Evolutionary conservation across 2,329 filamentous ascomycete genomes (phyloP), one percentile per base, ranked within the genome.

Genomic region (Periconia macrospinosa): DNA sequence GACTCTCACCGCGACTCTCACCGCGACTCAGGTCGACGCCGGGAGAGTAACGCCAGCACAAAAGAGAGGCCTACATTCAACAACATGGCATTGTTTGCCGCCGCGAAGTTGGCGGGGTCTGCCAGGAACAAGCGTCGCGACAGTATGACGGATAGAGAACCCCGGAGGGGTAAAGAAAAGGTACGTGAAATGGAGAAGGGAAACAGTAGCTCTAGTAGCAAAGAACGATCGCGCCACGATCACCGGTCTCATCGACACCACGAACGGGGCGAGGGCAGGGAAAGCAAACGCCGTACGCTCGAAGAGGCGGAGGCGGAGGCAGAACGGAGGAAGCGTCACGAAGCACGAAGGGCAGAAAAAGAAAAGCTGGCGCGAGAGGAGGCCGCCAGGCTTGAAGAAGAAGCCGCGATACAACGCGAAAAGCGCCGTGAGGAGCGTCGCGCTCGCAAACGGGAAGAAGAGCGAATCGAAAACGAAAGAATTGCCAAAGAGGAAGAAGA

Each of bases 141-240:
- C 47, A 72, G 69, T 49, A 66, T 70, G 35, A 68, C 68, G 2
- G 69, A 70, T 14, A 62, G 63, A 18, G 70, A 73, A 19, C 20
- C 56, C 19, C 50, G 48, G 9, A 60, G 56, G 48, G 60, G 54
- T 2, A 67, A 63, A 49, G 62, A 64, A 11, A 54, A 56, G 37
- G 35, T 56, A 1, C 60, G 58, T 19, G 67, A 68, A 19, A 45
- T 49, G 1, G 60, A 66, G n/a, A 65, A 61, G 41, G 47, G 57
- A 19, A 8, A 23, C 15, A 50, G 60, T 18, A 66, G 66, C 45
- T 61, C 59, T 42, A 66, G 68, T 37, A 64, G 64, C 41, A 66
- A 61, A 46, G 69, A 72, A 45, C 58, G 58, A 17, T 53, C 59
- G 10, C 65, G 68, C 41, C 61, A 63, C 3, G 68, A 69, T 18